Evolutionary conservation across 2,329 filamentous ascomycete species (phyloP).

Genomic region (Neonectria magnoliae): DNA sequence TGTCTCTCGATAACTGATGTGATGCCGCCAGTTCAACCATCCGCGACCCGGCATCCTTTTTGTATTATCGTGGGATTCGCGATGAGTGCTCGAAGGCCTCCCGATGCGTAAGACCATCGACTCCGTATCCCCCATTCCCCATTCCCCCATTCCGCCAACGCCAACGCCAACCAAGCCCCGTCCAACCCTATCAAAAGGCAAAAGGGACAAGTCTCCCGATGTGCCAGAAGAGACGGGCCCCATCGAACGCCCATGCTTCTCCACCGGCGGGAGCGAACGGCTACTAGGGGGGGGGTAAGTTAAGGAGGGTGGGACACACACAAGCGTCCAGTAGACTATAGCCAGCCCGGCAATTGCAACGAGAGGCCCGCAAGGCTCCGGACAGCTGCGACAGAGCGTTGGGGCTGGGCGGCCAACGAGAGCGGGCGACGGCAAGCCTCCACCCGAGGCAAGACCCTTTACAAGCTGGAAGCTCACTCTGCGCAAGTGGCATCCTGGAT

Average conservation of each 20-base stretch:
- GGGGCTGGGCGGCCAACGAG: conserved; percentile 32
- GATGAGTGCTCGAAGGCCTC: conserved; percentile 41
- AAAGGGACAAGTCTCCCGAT: conserved; percentile 34
- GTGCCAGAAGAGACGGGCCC: conserved; percentile 25
- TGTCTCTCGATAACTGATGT: conserved; percentile 41
- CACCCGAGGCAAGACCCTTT: conserved; percentile 37
- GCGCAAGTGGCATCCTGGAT: conserved; percentile 20
- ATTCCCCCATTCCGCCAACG: conserved; percentile 13
- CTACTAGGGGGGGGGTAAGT: conserved; percentile 9
- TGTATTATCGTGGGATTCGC: conserved; percentile 40
- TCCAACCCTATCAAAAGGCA: conserved; percentile 32
- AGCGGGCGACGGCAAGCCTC: conserved; percentile 31
- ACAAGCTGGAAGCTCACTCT: conserved; percentile 30
- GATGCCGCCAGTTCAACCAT: conserved; percentile 25
- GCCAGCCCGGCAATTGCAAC: conserved; percentile 28
- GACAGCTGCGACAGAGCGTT: conserved; percentile 32
- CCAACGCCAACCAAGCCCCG: conserved; percentile 13
- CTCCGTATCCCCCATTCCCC: conserved; percentile 10
- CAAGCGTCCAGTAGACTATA: conserved; percentile 4
- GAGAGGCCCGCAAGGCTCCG: conserved; percentile 23
- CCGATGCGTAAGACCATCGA: conserved; percentile 22
- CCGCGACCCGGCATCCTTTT: conserved; percentile 40
- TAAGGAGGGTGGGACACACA: neutral
- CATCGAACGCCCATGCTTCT: conserved; percentile 24
- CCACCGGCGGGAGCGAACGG: conserved; percentile 44